Conservation (phyloP, 2,329 filamentous ascomycete genomes). For the Drechslera avenae region DNA sequence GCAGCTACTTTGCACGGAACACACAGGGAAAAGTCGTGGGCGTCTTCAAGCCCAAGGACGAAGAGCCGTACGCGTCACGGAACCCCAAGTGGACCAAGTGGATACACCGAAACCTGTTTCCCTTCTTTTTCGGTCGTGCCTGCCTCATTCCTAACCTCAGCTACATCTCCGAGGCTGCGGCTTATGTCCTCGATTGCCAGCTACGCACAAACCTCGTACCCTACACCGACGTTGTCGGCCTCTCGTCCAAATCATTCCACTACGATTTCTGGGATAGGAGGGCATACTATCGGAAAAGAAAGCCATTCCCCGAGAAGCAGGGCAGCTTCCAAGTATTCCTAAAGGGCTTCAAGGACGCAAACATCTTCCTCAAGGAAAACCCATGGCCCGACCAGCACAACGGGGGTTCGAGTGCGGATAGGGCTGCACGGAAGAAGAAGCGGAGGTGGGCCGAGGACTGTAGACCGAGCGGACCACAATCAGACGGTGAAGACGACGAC, state of each 20-base stretch:
- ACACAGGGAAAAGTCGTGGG: conserved; percentile 91
- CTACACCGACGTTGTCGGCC: conserved; percentile 91
- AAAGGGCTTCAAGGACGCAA: conserved; percentile 96
- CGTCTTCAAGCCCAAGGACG: conserved; percentile 98
- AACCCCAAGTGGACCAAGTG: conserved; percentile 99
- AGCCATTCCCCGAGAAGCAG: conserved; percentile 82
- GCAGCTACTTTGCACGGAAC: conserved; percentile 96
- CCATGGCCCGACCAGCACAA: conserved; percentile 94
- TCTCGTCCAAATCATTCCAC: conserved; percentile 96
- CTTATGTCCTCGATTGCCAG: conserved; percentile 91
- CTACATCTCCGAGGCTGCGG: conserved; percentile 96
- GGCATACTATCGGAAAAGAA: conserved; percentile 85
- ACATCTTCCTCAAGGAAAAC: conserved; percentile 90
- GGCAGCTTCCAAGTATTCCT: conserved; percentile 98
- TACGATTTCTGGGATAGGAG: conserved; percentile 97
- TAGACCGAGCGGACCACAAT: conserved; percentile 66
- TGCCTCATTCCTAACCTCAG: conserved; percentile 97
- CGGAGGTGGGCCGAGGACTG: conserved; percentile 78
- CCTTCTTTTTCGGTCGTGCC: conserved; percentile 93
- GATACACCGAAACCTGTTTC: conserved; percentile 97
- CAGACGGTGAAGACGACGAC: conserved; percentile 65
- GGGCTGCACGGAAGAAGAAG: conserved; percentile 70
- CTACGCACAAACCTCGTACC: conserved; percentile 90
- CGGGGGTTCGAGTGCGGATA: conserved; percentile 68
- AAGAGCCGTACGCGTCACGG: conserved; percentile 94